A percentile compares a stretch with the other conserved stretches of the same genome.
phyloP scores from a whole-genome alignment of 805 yeast species.

The Phaffomyces thermotolerans region DNA sequence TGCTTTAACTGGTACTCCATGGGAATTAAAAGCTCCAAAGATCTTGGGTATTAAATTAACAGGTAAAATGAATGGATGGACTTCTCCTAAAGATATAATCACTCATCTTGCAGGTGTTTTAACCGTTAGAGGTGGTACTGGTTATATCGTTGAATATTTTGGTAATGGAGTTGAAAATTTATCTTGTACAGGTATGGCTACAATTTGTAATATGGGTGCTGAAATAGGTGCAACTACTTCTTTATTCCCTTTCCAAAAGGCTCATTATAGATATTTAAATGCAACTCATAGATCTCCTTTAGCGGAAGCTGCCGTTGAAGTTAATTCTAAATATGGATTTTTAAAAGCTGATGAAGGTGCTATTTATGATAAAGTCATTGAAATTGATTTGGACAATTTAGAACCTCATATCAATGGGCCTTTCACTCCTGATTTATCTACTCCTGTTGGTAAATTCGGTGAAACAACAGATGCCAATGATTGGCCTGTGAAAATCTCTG shows the following conservation, averaged over 20 bases:
- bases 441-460: constrained; percentile 81
- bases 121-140: constrained; percentile 98
- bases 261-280: constrained; percentile 68
- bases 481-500: constrained; percentile 85
- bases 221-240: constrained; percentile 99
- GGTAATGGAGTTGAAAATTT: constrained; percentile 88
- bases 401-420: constrained; percentile 98
- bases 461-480: constrained; percentile 59
- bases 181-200: constrained; percentile 98
- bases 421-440: constrained; percentile 95
- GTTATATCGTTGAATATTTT: constrained; percentile 90
- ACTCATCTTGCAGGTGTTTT: constrained; percentile 84
- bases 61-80: constrained; percentile 87
- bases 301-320: constrained; percentile 70
- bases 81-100: constrained; percentile 95
- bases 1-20: constrained; percentile 92
- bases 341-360: constrained; percentile 82
- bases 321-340: constrained; percentile 47
- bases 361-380: constrained; percentile 87
- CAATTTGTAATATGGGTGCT: constrained; percentile 99
- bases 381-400: constrained; percentile 75
- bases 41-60: constrained; percentile 89
- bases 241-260: constrained; percentile 86
- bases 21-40: constrained; percentile 98
- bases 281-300: constrained; percentile 82